Evolutionary conservation across 108 stramenopile species (phyloP), one percentile per base, ranked within the genome.

Genomic region (Asterionellopsis glacialis): DNA sequence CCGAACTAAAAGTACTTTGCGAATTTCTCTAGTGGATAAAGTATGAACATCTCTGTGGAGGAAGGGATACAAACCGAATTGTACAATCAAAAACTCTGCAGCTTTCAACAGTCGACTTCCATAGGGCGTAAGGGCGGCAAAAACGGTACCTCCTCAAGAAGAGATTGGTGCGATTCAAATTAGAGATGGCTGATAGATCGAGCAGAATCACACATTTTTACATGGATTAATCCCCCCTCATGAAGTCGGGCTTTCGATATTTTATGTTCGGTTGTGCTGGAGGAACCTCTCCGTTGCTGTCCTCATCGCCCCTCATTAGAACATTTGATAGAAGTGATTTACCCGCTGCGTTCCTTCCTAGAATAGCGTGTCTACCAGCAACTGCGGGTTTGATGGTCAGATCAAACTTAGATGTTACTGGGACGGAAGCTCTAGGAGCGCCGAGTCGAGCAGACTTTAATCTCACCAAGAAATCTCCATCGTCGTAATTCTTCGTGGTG

Each of bases 11-110:
- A 91, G 57, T 11, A 86, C 83, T 52, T 88, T 87, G 10, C 87
- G 84, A 63, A 91, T 87, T 63, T 91, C 81, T 43, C 90, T 87
- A 25, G 87, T 91, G 61, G 70, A 73, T 1, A 91, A 57, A 9
- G 85, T 82, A 41, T 55, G 22, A 22, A 91, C 79, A n/a, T 41
- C 38, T 53, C 84, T 68, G 43, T 66, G 72, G 19, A 90, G 57
- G 11, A 87, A 45, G 11, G 81, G 83, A 65, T 67, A 86, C 56
- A 90, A 70, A 2, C 89, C 89, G 48, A 90, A 74, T 33, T 85
- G 69, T 1, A 90, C 82, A 0, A 74, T 56, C 9, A 90, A 67
- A 50, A 84, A 90, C 67, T 87, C 67, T 0, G 85, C 83, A 14
- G 85, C 82, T 45, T 80, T 80, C 41, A 70, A 75, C 13, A 90